phyloP scores from a whole-genome alignment of 805 yeast genomes.

The Cyberlindnera japonica region DNA sequence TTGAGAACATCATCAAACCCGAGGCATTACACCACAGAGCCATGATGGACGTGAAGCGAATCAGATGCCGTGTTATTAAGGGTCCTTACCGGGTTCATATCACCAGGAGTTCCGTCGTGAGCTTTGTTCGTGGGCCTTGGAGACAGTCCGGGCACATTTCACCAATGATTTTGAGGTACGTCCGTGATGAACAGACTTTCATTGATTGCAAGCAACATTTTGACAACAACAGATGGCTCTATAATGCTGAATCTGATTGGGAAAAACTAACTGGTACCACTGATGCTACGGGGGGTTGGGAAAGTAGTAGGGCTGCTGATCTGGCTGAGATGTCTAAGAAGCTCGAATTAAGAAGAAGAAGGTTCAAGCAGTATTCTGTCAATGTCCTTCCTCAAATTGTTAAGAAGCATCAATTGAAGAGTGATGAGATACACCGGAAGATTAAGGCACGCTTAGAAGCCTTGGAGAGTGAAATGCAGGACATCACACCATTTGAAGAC shows the following conservation, averaged over 20 bases:
- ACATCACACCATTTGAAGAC: conserved; percentile 19
- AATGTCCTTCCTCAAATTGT: conserved; percentile 16
- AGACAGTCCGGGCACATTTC: conserved; percentile 15
- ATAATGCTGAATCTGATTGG: conserved; percentile 18
- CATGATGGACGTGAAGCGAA: conserved; percentile 8
- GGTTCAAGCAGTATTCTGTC: conserved; percentile 21
- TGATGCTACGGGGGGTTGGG: conserved; percentile 29
- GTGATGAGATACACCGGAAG: conserved; percentile 25
- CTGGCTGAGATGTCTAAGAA: conserved; percentile 11
- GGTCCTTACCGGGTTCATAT: conserved; percentile 24
- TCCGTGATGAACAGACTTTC: conserved; percentile 13
- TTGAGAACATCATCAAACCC: conserved; percentile 15
- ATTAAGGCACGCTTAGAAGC: conserved; percentile 22
- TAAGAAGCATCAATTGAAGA: conserved; percentile 18
- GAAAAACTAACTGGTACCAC: conserved; percentile 6
- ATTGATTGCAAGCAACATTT: conserved; percentile 12
- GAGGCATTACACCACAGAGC: conserved; percentile 24
- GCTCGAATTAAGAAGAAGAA: conserved; percentile 9
- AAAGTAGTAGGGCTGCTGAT: conserved; percentile 21
- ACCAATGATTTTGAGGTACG: conserved; percentile 14
- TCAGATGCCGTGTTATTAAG: conserved; percentile 1
- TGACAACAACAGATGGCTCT: conserved; percentile 13
- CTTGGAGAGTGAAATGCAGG: conserved; percentile 18
- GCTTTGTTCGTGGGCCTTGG: conserved; percentile 23
- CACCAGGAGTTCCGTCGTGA: conserved; percentile 9